Evolutionary conservation across 495 filamentous ascomycete species (phyloP), one percentile per base, ranked within the genome.

Genomic region (Aspergillus cavernicola): DNA sequence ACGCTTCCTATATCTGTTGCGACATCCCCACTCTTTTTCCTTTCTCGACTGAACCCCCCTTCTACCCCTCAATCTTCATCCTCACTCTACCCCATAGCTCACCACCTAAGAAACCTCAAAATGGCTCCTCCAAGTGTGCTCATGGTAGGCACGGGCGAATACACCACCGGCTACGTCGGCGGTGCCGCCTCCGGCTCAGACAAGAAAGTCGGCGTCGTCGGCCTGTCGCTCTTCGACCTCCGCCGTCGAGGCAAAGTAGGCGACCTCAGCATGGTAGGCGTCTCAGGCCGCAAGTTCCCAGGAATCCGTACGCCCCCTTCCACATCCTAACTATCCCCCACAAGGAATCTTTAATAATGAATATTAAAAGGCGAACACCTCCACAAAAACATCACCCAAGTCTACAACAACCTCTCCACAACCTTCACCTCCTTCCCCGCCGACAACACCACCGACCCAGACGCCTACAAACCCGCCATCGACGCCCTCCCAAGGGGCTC

Each of bases 151-250:
- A 92, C 88, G n/a, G 90, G 92, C 51, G 91, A 97, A 74, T 96
- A 96, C 80, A 97, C 92, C 56, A 96, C 92, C 39, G 90, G 90
- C 32, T 93, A 90, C 61, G 88, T 91, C 56, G 88, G 86, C 40
- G 83, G 82, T 59, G 85, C 83, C 40, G 85, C 82, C 40, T 92
- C 89, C 1, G 79, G 79, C 9, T 91, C 87, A 26, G 90, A 95
- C 78, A 95, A 95, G 75, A 95, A 95, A 63, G 85, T 96, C 13
- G 92, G 92, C 44, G 92, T 97, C 0, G 92, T 97, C 6, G 92
- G 89, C 1, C 71, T 97, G 58, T 90, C 88, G 24, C 74, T 97
- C 55, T 96, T 97, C 63, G 92, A 97, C 62, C 80, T 97, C 40
- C 80, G 92, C 29, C 81, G 90, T 45, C 82, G 92, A 58, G 90